These are phyloP conservation scores for Picea glauca DNA, from an alignment of 75 land plant species.

Conservation along the genomic window DNA sequence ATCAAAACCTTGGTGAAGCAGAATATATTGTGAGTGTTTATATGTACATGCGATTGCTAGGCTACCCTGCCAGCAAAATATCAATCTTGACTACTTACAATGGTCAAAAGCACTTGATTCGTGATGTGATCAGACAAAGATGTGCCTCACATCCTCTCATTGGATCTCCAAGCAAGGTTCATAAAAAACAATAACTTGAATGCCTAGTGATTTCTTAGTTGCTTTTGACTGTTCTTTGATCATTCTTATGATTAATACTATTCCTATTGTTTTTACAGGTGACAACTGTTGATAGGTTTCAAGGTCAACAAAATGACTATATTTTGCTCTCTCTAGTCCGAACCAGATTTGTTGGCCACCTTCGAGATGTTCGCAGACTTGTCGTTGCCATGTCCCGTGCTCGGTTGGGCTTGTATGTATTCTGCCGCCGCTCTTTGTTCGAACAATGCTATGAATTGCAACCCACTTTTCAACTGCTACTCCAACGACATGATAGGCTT, in stretches of 20 bases:
- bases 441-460: constrained; percentile 99
- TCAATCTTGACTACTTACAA: constrained; percentile 96
- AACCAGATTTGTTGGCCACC: constrained; percentile 91
- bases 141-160: constrained; percentile 67
- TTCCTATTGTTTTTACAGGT: constrained; percentile 34
- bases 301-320: constrained; percentile 98
- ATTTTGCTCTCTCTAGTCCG: constrained; percentile 91
- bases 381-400: constrained; percentile 99
- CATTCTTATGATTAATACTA: background rate
- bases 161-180: constrained; percentile 89
- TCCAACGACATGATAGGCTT: constrained; percentile 76
- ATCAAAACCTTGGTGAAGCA: constrained; percentile 98
- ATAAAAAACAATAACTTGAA: background rate
- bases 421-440: constrained; percentile 84
- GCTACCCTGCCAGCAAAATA: constrained; percentile 95
- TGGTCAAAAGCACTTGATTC: constrained; percentile 96
- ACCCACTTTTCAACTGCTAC: constrained; percentile 82
- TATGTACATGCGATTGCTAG: constrained; percentile 91
- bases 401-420: constrained; percentile 88
- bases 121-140: constrained; percentile 84
- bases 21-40: constrained; percentile 96
- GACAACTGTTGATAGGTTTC: constrained; percentile 94
- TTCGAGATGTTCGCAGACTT: constrained; percentile 93
- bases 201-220: background rate
- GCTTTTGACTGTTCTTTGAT: background rate